These are phyloP conservation scores for Talaromyces proteolyticus DNA, from an alignment of 495 filamentous ascomycete species.

Conservation along the genomic window DNA sequence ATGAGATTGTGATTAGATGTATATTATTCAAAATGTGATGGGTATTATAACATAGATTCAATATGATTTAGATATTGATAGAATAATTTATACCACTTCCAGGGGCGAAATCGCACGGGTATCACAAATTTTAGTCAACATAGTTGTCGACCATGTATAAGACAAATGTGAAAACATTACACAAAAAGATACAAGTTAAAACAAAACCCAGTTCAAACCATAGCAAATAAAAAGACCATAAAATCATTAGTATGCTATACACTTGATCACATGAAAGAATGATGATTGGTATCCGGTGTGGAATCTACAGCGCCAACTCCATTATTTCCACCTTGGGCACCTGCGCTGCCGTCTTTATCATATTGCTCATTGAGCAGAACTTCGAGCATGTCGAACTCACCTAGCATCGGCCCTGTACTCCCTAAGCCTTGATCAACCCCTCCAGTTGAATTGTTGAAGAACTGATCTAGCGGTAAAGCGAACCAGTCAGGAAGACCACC, in stretches of 20 bases:
- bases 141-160: too few species aligned
- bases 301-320: not conserved
- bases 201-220: not conserved
- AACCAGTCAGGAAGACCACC: slow-evolving; percentile 37
- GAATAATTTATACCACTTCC: too few species aligned
- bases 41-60: too few species aligned
- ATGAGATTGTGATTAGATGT: too few species aligned
- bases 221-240: not conserved
- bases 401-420: slow-evolving; percentile 41
- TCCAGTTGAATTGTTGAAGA: slow-evolving; percentile 43
- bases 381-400: slow-evolving; percentile 44
- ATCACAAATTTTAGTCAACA: too few species aligned
- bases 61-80: too few species aligned
- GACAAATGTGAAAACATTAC: too few species aligned
- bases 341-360: slow-evolving; percentile 23
- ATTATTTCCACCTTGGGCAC: not conserved
- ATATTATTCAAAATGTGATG: too few species aligned
- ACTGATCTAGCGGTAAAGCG: slow-evolving; percentile 42
- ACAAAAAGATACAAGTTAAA: too few species aligned
- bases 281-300: not conserved
- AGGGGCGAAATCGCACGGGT: too few species aligned
- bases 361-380: slow-evolving; percentile 41
- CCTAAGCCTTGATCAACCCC: slow-evolving; percentile 44
- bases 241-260: not conserved
- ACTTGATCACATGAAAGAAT: not conserved